Evolutionary conservation across 2,329 filamentous ascomycete species (phyloP), one percentile per base, ranked within the genome.

Genomic region (Neoascochyta sp.): DNA sequence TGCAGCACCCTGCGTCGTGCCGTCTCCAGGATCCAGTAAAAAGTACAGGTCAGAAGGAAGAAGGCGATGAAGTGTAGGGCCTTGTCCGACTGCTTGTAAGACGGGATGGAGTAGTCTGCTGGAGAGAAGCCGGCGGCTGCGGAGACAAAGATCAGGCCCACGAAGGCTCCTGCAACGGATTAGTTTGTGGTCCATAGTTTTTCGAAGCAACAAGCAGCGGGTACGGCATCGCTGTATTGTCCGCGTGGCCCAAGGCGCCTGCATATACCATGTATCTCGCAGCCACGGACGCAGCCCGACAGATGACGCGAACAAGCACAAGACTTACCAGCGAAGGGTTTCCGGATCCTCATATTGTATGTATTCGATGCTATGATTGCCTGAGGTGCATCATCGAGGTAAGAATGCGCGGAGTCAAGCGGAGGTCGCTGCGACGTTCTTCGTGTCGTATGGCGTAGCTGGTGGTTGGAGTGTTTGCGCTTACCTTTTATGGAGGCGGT

Each of bases 11-110:
- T 85, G 29, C 90, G 81, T 41, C 92, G 85, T 42, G 81, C 83
- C 29, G 88, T 93, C 62, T 98, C 92, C 51, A 95, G 68, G 58
- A 95, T 85, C 88, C 92, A 98, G 77, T 98, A 98, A 74, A 96
- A 96, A 48, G 76, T 59, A 23, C 85, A 65, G 10, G 90, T 95
- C 30, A 98, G 75, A 46, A 86, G 60, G 73, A 96, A 95, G 71
- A 98, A 96, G 52, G 85, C 89, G 36, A 88, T 41, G 50, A 85
- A 74, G 65, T 96, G 92, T 16, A 96, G 75, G 54, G 84, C 70
- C 66, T 98, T 96, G 74, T 95, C 89, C 70, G 64, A 69, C 38
- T 72, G 68, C 37, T 93, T 88, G 60, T 90, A 75, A 53, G 70
- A 66, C 11, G 76, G 70, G 13, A 72, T 59, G 57, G 68, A 59